A percentile compares a stretch with the other conserved stretches of the same genome.
These are phyloP conservation scores for Colletotrichum acutatum DNA, from an alignment of 2,329 filamentous ascomycete genomes.

Conservation along the genomic window DNA sequence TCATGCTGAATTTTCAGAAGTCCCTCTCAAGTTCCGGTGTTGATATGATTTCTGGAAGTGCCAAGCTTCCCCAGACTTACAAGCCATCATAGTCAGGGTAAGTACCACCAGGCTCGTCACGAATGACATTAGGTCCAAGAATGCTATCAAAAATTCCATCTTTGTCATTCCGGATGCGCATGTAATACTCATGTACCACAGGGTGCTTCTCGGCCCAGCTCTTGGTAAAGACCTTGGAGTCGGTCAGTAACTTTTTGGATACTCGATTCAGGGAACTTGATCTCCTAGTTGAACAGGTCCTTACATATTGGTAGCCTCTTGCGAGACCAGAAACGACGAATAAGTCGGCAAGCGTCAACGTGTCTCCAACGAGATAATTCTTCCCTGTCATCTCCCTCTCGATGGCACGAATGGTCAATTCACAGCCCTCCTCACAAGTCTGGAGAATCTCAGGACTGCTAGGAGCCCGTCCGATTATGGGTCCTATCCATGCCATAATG, in stretches of 20 bases:
- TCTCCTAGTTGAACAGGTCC: no score
- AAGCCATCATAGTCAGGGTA: slow-evolving; percentile 6
- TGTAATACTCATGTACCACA: background rate
- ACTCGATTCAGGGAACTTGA: no score
- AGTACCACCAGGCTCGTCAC: slow-evolving; percentile 4
- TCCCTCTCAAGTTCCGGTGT: no score
- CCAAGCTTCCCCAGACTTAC: background rate
- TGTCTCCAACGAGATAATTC: background rate
- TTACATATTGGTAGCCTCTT: slow-evolving; percentile 7
- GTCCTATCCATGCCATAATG: slow-evolving; percentile 10
- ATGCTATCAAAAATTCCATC: slow-evolving; percentile 11
- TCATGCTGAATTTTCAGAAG: no score
- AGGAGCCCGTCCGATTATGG: background rate
- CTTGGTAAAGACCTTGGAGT: slow-evolving; percentile 2
- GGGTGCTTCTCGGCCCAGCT: background rate
- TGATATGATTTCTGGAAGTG: no score
- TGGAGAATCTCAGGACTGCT: background rate
- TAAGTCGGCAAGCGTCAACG: background rate
- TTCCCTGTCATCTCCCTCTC: slow-evolving; percentile 8
- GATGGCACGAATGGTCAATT: slow-evolving; percentile 2
- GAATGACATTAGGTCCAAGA: background rate
- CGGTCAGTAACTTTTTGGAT: background rate
- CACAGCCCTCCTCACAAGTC: background rate
- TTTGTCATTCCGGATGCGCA: background rate
- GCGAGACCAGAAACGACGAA: background rate